Percentiles rank a stretch among this genome's conserved stretches.
These are phyloP conservation scores for Monosporascus cannonballus DNA, from an alignment of 2,329 filamentous ascomycete genomes.

Conservation along the genomic window DNA sequence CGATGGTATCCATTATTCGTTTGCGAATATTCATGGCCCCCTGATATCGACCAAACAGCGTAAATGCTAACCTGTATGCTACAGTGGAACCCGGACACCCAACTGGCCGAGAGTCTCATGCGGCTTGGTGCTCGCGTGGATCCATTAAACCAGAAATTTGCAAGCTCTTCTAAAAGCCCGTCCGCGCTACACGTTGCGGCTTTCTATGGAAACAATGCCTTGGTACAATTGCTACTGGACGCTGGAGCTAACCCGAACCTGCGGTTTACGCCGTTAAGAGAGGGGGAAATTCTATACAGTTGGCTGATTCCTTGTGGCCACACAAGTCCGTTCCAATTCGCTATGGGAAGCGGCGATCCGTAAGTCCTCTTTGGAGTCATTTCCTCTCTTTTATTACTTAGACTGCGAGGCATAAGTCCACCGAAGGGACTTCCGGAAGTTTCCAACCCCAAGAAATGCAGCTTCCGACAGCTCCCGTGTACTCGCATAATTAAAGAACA, in stretches of 20 bases:
- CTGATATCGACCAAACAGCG: too few species aligned
- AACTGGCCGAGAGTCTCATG: slow-evolving; percentile 3
- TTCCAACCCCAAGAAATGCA: too few species aligned
- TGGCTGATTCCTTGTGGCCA: not conserved
- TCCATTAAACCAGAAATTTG: not conserved
- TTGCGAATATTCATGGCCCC: too few species aligned
- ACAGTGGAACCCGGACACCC: slow-evolving; percentile 4
- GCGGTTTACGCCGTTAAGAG: not conserved
- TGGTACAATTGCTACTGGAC: slow-evolving; percentile 1
- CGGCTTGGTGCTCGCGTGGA: not conserved
- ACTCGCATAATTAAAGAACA: too few species aligned
- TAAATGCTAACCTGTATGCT: too few species aligned
- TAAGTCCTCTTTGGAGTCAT: too few species aligned
- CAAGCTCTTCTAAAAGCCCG: not conserved
- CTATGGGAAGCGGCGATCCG: slow-evolving; percentile 1
- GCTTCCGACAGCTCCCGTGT: too few species aligned
- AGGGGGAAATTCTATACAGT: too few species aligned
- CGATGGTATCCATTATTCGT: too few species aligned
- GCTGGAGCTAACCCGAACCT: not conserved
- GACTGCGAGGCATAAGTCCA: too few species aligned
- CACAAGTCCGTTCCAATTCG: slow-evolving; percentile 3
- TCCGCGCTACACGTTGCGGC: slow-evolving; percentile 5
- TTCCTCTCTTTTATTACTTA: too few species aligned
- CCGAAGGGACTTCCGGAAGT: too few species aligned
- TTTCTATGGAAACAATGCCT: slow-evolving; percentile 1